Evolutionary conservation across 2,329 filamentous ascomycete genomes (phyloP).

Genomic region (Tolypocladium cylindrosporum): DNA sequence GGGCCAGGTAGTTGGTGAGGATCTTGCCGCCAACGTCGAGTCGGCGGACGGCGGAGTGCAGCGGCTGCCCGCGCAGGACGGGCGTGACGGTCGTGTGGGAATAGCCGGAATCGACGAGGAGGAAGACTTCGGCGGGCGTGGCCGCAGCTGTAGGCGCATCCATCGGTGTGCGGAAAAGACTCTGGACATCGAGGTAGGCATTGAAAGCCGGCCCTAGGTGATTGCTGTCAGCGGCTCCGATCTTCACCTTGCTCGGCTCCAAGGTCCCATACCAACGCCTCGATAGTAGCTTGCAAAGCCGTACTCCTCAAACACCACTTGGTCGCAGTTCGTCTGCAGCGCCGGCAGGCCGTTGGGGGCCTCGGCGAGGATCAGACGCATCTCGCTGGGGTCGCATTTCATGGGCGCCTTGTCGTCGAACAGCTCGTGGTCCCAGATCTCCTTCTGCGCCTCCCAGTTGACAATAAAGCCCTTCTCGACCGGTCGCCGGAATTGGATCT

Average conservation of each 20-base stretch:
- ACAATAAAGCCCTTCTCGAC: conserved; percentile 93
- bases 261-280: conserved; percentile 45
- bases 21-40: conserved; percentile 90
- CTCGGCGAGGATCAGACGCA: conserved; percentile 77
- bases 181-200: conserved; percentile 70
- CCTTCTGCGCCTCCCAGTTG: conserved; percentile 92
- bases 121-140: conserved; percentile 65
- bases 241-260: background rate
- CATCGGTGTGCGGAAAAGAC: conserved; percentile 53
- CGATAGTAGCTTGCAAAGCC: conserved; percentile 82
- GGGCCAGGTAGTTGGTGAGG: conserved; percentile 85
- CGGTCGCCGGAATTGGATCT: conserved; percentile 75
- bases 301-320: conserved; percentile 96
- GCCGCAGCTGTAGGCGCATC: conserved; percentile 29
- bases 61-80: conserved; percentile 66
- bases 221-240: conserved; percentile 1
- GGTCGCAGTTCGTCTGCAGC: conserved; percentile 83
- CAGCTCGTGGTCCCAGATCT: conserved; percentile 89
- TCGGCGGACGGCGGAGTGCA: conserved; percentile 73
- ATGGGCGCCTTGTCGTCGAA: conserved; percentile 58
- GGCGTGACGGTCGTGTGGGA: conserved; percentile 89
- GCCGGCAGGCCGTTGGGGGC: conserved; percentile 73
- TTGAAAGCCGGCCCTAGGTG: conserved; percentile 60
- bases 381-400: conserved; percentile 66
- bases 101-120: conserved; percentile 86